Evolutionary conservation across 1,284 basidiomycete species (phyloP), one percentile per base, ranked within the genome.

Genomic region (Leccinum colubrinum): DNA sequence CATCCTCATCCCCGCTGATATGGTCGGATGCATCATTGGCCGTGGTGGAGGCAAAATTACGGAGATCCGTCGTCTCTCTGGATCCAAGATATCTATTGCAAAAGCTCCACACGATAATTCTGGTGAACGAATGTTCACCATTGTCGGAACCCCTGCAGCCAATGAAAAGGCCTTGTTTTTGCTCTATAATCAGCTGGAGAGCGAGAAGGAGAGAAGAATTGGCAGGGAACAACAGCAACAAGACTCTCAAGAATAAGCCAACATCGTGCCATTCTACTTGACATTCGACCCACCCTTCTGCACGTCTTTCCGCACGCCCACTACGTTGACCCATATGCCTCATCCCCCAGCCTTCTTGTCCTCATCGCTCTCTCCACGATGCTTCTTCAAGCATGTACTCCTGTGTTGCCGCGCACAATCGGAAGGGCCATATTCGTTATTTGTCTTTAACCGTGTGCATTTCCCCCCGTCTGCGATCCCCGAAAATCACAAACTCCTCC

Each of bases 111-210:
- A 99, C 73, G 97, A 98, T 73, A 97, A 98, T 73, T 95, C 95
- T 57, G 97, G 97, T 69, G 97, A 99, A 81, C 86, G 97, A 69
- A 98, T 99, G 96, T 99, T 99, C 80, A 98, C 97, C 63, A 98
- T 99, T 74, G 86, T 98, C 64, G 97, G 97, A 62, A 96, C 95
- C 5, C 91, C 95, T 57, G 96, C 98, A 79, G 91, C 94, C 66
- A 96, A 95, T 74, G 96, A 97, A 80, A 95, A 96, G 79, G 97
- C 97, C 2, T 81, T 99, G 60, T 98, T 97, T 84, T 81, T 99
- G 66, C 85, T 99, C 64, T 99, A 99, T 82, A 97, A 97, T 73
- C 95, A 97, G 76, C 82, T 97, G 68, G 95, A 97, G 80, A 95
- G 89, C 73, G 94, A 97, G 84, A 97, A 97, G 81, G 93, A 95